phyloP scores from a whole-genome alignment of 768 basidiomycete species.

The Suillus alpinus region DNA sequence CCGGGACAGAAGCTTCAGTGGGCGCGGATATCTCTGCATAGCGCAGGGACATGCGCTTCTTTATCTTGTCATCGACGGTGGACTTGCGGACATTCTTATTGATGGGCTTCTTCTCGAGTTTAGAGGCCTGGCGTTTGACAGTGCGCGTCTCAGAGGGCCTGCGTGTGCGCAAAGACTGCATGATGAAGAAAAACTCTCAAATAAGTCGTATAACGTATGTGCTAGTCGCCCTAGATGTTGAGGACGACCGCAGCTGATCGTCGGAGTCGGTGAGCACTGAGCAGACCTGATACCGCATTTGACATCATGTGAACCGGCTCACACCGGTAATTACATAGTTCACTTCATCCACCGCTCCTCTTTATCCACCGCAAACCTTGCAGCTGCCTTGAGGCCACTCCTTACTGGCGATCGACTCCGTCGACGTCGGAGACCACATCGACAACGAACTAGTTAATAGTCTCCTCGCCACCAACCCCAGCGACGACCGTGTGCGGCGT shows the following conservation, averaged over 20 bases:
- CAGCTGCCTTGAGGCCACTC: background rate
- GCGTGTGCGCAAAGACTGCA: slow-evolving; percentile 57
- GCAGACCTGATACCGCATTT: background rate
- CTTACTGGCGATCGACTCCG: slow-evolving; percentile 1
- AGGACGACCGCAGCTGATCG: background rate
- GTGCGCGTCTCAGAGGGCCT: slow-evolving; percentile 45
- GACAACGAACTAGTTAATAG: background rate
- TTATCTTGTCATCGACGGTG: slow-evolving; percentile 82
- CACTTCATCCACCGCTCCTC: background rate
- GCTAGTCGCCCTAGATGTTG: background rate
- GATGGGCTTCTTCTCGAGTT: slow-evolving; percentile 23
- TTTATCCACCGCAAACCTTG: background rate
- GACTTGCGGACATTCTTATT: slow-evolving; percentile 46
- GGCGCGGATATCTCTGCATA: slow-evolving; percentile 86
- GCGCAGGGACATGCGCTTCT: slow-evolving; percentile 93
- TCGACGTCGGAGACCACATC: background rate
- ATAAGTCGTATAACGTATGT: background rate
- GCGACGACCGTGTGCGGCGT: slow-evolving; percentile 1
- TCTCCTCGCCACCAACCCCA: background rate
- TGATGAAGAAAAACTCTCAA: slow-evolving; percentile 18
- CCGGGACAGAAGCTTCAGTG: slow-evolving; percentile 51
- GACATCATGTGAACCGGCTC: background rate
- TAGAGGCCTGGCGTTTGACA: slow-evolving; percentile 31
- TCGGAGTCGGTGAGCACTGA: background rate
- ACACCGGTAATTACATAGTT: background rate